These are phyloP conservation scores for Ajuga reptans DNA, from an alignment of 305 asterid species.

Conservation along the genomic window DNA sequence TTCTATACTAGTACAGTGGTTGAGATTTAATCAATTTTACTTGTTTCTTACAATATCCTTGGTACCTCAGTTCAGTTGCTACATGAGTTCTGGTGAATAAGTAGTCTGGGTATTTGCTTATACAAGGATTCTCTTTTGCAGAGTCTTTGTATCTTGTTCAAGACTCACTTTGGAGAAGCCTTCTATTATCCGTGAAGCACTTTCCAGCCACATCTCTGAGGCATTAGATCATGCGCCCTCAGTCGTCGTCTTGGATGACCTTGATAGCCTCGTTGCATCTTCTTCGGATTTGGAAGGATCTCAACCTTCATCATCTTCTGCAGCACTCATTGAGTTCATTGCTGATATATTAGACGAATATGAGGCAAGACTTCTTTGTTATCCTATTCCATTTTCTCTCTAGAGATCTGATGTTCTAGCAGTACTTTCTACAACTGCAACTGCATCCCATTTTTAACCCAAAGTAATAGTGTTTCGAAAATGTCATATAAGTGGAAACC, in stretches of 20 bases:
- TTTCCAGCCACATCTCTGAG: constrained; percentile 61
- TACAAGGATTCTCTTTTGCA: constrained; percentile 33
- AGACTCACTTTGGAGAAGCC: constrained; percentile 80
- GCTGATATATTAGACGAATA: constrained; percentile 85
- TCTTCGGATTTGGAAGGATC: constrained; percentile 70
- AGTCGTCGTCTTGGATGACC: constrained; percentile 80
- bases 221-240: constrained; percentile 93
- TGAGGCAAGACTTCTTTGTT: constrained; percentile 41
- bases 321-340: constrained; percentile 57
- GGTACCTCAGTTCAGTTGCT: neutral
- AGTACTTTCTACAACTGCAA: constrained; percentile 17
- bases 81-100: constrained; percentile 21
- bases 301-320: constrained; percentile 64
- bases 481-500: neutral
- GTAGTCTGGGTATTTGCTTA: constrained; percentile 16
- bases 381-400: neutral
- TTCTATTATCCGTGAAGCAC: constrained; percentile 52
- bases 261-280: constrained; percentile 73
- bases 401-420: constrained; percentile 12
- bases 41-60: neutral
- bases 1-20: constrained; percentile 17
- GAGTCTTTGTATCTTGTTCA: constrained; percentile 69
- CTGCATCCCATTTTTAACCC: neutral
- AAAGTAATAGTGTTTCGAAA: neutral
- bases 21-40: constrained; percentile 13